Conservation (phyloP, 202 grass and related monocot genomes). For the Panicum hallii region DNA sequence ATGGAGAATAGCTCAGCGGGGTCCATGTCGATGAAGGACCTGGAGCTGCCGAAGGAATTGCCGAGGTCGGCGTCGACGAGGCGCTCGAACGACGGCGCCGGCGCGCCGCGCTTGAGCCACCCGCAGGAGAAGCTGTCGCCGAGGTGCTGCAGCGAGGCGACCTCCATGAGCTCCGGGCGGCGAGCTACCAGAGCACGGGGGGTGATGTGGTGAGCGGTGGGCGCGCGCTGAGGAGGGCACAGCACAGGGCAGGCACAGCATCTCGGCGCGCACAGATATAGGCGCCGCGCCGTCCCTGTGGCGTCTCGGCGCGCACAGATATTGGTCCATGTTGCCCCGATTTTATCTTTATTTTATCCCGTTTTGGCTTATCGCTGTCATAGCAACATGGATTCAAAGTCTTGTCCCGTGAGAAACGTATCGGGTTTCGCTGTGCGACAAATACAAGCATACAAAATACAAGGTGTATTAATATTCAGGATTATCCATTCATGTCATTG, state of each 20-base stretch:
- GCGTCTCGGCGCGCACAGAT: constrained; percentile 44
- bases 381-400: neutral
- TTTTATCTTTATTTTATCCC: neutral
- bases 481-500: neutral
- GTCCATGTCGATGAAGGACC: constrained; percentile 82
- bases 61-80: constrained; percentile 40
- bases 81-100: constrained; percentile 42
- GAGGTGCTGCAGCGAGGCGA: constrained; percentile 40
- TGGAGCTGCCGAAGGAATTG: constrained; percentile 55
- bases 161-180: constrained; percentile 52
- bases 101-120: constrained; percentile 32
- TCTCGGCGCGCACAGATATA: constrained; percentile 54
- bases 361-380: constrained; percentile 13
- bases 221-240: constrained; percentile 5
- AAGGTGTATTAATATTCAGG: neutral
- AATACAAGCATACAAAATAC: constrained; percentile 9
- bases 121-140: constrained; percentile 68
- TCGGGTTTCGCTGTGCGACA: constrained; percentile 14
- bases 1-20: constrained; percentile 67
- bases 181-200: neutral
- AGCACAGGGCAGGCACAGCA: neutral
- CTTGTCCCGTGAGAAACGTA: constrained; percentile 1
- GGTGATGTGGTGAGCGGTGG: constrained; percentile 2
- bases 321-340: constrained; percentile 58
- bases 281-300: constrained; percentile 22